A percentile compares a stretch with the other conserved stretches of the same genome.
phyloP scores from a whole-genome alignment of 352 stramenopile species.

The Elongisporangium senticosum region DNA sequence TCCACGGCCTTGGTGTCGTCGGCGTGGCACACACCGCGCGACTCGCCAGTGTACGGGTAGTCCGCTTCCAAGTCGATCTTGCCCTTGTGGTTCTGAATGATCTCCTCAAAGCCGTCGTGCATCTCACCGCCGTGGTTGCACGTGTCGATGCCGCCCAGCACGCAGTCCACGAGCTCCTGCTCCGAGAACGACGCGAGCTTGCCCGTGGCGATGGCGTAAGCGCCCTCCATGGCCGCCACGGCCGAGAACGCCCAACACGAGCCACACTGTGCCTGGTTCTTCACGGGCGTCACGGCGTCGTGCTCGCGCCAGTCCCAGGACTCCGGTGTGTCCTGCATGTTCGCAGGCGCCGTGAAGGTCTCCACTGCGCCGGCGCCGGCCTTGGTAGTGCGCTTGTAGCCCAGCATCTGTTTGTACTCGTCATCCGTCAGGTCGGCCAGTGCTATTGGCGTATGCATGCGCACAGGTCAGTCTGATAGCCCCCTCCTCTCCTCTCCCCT shows the following conservation, averaged over 20 bases:
- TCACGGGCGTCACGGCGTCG: conserved; percentile 80
- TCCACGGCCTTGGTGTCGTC: conserved; percentile 25
- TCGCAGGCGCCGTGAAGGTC: conserved; percentile 11
- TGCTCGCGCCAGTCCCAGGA: conserved; percentile 49
- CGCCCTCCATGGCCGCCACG: conserved; percentile 24
- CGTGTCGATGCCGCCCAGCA: conserved; percentile 22
- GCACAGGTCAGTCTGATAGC: not conserved
- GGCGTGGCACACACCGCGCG: conserved; percentile 25
- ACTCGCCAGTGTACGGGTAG: conserved; percentile 35
- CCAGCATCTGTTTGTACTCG: conserved; percentile 33
- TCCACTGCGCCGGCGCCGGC: conserved; percentile 1
- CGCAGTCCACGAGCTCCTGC: conserved; percentile 43
- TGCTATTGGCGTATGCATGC: conserved; percentile 7
- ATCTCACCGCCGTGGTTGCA: conserved; percentile 41
- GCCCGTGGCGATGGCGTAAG: conserved; percentile 28
- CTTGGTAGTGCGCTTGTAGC: conserved; percentile 24
- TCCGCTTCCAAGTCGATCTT: conserved; percentile 28
- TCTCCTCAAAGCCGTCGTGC: conserved; percentile 32
- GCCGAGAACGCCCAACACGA: conserved; percentile 96
- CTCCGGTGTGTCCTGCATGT: conserved; percentile 17
- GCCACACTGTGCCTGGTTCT: conserved; percentile 93
- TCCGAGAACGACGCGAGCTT: conserved; percentile 45
- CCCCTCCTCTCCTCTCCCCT: not conserved
- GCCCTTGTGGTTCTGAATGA: conserved; percentile 31
- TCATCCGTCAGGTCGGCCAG: conserved; percentile 34